Conservation (phyloP, 495 filamentous ascomycete species). For the Aspergillus mulundensis region DNA sequence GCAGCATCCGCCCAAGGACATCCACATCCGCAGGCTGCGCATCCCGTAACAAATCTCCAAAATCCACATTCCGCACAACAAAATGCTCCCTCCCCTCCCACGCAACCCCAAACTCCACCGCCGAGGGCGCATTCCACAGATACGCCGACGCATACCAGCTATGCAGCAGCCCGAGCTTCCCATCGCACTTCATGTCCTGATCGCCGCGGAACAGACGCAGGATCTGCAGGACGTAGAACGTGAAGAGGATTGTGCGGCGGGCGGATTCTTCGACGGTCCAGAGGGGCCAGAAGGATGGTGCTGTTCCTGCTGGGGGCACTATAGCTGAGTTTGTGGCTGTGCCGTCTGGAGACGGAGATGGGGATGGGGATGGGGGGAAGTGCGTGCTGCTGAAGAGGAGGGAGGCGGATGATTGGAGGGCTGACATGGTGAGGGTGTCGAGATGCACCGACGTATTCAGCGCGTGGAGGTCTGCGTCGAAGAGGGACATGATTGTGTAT, state of each 20-base stretch:
- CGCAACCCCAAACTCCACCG: conserved; percentile 43
- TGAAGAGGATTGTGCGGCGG: conserved; percentile 41
- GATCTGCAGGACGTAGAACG: conserved; percentile 35
- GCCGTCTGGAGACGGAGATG: background rate
- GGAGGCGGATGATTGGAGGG: conserved; percentile 29
- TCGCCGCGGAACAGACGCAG: conserved; percentile 33
- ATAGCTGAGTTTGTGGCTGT: background rate
- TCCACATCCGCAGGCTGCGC: conserved; percentile 46
- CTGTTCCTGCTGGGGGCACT: conserved; percentile 17
- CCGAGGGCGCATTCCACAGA: conserved; percentile 43
- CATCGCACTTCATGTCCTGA: conserved; percentile 26
- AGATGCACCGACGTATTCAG: conserved; percentile 30
- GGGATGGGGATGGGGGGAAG: conserved; percentile 15
- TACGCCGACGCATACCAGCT: conserved; percentile 43
- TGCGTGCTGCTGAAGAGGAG: conserved; percentile 17
- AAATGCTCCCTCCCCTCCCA: conserved; percentile 46
- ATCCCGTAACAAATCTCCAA: conserved; percentile 23
- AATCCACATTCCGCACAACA: conserved; percentile 38
- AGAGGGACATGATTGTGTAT: conserved; percentile 49
- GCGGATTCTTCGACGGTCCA: conserved; percentile 48
- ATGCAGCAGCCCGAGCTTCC: conserved; percentile 30
- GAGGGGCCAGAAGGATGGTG: conserved; percentile 34
- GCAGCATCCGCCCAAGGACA: conserved; percentile 41
- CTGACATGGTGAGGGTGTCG: conserved; percentile 37
- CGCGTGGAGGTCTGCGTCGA: conserved; percentile 53